These are phyloP conservation scores for Kwoniella europaea DNA, from an alignment of 768 basidiomycete species.

Conservation along the genomic window DNA sequence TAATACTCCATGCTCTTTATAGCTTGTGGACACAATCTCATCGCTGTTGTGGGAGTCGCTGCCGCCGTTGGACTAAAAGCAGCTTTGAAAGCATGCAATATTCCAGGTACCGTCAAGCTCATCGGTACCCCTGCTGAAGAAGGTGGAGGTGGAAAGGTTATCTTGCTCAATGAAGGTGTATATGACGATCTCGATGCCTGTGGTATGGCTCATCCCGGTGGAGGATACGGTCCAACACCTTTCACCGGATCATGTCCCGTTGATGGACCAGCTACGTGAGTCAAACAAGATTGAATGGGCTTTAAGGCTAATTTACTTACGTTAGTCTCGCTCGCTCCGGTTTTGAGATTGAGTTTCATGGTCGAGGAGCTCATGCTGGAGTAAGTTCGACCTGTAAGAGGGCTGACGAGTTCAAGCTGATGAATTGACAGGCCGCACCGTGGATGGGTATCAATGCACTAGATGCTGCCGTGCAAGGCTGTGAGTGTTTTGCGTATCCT, in stretches of 20 bases:
- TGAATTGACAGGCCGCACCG: conserved; percentile 34
- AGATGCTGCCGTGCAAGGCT: conserved; percentile 73
- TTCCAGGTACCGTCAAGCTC: conserved; percentile 38
- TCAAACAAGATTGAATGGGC: neutral
- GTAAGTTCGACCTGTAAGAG: conserved; percentile 21
- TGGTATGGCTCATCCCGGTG: conserved; percentile 48
- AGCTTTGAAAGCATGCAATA: conserved; percentile 36
- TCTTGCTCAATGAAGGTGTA: conserved; percentile 37
- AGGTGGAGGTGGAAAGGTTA: conserved; percentile 46
- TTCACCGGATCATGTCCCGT: conserved; percentile 28
- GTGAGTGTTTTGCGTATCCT: conserved; percentile 9
- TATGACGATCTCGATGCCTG: conserved; percentile 47
- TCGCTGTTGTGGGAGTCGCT: conserved; percentile 42
- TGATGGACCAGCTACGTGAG: conserved; percentile 36
- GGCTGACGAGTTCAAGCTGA: neutral
- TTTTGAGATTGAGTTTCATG: conserved; percentile 41
- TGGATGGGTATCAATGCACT: conserved; percentile 39
- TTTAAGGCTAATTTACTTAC: neutral
- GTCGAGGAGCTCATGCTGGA: conserved; percentile 48
- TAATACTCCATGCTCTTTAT: neutral
- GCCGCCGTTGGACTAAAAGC: conserved; percentile 34
- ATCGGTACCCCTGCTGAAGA: conserved; percentile 50
- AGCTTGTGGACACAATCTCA: conserved; percentile 44
- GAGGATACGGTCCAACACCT: conserved; percentile 31
- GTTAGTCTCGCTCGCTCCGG: conserved; percentile 35